Conservation (phyloP, 768 basidiomycete genomes). For the Kockovaella imperatae region DNA sequence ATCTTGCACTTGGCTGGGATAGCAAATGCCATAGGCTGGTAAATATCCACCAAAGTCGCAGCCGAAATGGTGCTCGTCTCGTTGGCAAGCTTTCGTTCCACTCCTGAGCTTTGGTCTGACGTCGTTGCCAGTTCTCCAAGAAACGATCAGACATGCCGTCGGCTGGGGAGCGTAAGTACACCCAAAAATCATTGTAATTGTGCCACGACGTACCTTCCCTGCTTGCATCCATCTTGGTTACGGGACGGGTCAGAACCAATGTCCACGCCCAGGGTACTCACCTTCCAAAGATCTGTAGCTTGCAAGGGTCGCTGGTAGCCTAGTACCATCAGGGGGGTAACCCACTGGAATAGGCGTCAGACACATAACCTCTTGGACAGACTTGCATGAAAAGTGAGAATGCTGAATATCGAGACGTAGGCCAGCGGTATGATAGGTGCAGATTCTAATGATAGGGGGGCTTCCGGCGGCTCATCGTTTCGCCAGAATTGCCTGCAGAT, state of each 20-base stretch:
- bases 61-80: too few relatives aligned
- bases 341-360: slow-evolving; percentile 23
- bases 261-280: slow-evolving; percentile 40
- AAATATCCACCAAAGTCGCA: too few relatives aligned
- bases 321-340: slow-evolving; percentile 48
- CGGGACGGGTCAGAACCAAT: background rate
- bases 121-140: slow-evolving; percentile 53
- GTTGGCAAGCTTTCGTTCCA: slow-evolving; percentile 53
- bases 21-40: too few relatives aligned
- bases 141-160: too few relatives aligned
- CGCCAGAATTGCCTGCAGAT: slow-evolving; percentile 48
- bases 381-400: slow-evolving; percentile 62
- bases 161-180: too few relatives aligned
- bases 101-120: slow-evolving; percentile 51
- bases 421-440: slow-evolving; percentile 59
- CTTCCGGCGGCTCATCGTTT: slow-evolving; percentile 53
- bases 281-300: slow-evolving; percentile 65
- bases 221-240: slow-evolving; percentile 38
- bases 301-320: slow-evolving; percentile 68
- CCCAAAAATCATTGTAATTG: background rate
- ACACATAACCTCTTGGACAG: background rate
- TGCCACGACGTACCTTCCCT: slow-evolving; percentile 20
- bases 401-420: slow-evolving; percentile 54
- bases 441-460: slow-evolving; percentile 54
- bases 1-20: slow-evolving; percentile 6